Evolutionary conservation across 768 basidiomycete genomes (phyloP).

Genomic region (Boletus insuetus): DNA sequence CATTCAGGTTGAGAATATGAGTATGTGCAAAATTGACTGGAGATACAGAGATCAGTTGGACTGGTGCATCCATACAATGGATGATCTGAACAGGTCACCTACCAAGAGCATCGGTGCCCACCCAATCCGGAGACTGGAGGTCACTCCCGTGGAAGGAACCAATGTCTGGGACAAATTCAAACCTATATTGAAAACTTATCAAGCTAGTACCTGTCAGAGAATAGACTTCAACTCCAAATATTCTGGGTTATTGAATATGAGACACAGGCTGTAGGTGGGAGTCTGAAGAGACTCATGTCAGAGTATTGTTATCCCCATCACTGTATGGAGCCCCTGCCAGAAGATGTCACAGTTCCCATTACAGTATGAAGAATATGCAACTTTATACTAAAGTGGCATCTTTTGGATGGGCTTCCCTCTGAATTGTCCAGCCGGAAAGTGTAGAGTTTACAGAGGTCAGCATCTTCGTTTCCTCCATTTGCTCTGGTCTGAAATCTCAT

Average conservation of each 20-base stretch:
- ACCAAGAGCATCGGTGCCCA: slow-evolving; percentile 14
- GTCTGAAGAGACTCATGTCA: too few species aligned
- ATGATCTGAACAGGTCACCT: neutral
- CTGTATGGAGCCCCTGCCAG: too few species aligned
- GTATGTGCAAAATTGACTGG: slow-evolving; percentile 20
- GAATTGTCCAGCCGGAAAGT: slow-evolving; percentile 86
- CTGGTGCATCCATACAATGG: too few species aligned
- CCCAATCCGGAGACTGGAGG: slow-evolving; percentile 11
- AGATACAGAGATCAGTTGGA: neutral
- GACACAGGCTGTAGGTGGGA: too few species aligned
- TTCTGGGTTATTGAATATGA: neutral
- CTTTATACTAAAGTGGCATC: too few species aligned
- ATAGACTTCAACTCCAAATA: slow-evolving; percentile 7
- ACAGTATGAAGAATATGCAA: too few species aligned
- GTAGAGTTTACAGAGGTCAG: slow-evolving; percentile 81
- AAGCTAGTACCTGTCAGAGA: too few species aligned
- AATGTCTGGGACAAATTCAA: slow-evolving; percentile 12
- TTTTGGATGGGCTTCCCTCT: slow-evolving; percentile 1
- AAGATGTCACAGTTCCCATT: too few species aligned
- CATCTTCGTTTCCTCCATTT: neutral
- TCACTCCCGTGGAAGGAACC: slow-evolving; percentile 21
- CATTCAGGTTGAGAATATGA: slow-evolving; percentile 9
- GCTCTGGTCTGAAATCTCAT: neutral
- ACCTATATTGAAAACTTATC: neutral
- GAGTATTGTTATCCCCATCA: too few species aligned